Percentiles rank a stretch among this genome's conserved stretches.
Evolutionary conservation across 345 rosid genomes (phyloP).

Genomic region (Cardamine occulta): DNA sequence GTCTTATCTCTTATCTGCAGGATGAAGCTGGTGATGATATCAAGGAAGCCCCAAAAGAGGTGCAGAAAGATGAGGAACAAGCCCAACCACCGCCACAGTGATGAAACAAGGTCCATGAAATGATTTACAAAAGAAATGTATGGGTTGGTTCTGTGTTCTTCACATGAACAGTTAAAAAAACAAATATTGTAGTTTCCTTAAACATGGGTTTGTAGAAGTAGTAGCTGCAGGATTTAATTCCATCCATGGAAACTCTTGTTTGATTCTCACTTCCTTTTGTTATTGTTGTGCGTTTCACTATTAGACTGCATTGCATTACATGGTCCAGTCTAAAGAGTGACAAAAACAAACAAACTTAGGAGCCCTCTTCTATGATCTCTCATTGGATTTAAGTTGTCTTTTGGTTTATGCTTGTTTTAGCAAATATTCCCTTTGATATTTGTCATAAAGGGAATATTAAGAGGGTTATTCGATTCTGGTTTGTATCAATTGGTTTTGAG

Average conservation of each 20-base stretch:
- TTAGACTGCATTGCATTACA: conserved; percentile 10
- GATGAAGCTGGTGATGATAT: conserved; percentile 88
- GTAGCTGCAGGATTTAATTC: conserved; percentile 13
- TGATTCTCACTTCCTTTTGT: not conserved
- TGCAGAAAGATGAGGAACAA: conserved; percentile 34
- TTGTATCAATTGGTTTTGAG: no score
- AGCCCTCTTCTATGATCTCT: not conserved
- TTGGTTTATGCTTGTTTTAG: not conserved
- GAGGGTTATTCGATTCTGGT: not conserved
- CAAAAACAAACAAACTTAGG: not conserved
- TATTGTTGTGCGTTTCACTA: not conserved
- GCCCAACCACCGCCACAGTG: conserved; percentile 33
- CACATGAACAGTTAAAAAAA: not conserved
- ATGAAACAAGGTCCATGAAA: conserved; percentile 37
- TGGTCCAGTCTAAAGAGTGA: conserved; percentile 3
- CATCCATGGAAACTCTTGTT: conserved; percentile 23
- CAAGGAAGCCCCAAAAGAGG: conserved; percentile 81
- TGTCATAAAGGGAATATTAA: not conserved
- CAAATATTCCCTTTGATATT: not conserved
- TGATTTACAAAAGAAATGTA: conserved; percentile 9
- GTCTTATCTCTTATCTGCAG: conserved; percentile 40
- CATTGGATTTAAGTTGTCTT: not conserved
- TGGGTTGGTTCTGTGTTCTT: conserved; percentile 22
- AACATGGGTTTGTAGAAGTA: conserved; percentile 27
- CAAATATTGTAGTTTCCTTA: conserved; percentile 14